Percentiles rank a stretch among this genome's conserved stretches.
phyloP scores from a whole-genome alignment of 140 eudicot genomes.

The Cichorium intybus region DNA sequence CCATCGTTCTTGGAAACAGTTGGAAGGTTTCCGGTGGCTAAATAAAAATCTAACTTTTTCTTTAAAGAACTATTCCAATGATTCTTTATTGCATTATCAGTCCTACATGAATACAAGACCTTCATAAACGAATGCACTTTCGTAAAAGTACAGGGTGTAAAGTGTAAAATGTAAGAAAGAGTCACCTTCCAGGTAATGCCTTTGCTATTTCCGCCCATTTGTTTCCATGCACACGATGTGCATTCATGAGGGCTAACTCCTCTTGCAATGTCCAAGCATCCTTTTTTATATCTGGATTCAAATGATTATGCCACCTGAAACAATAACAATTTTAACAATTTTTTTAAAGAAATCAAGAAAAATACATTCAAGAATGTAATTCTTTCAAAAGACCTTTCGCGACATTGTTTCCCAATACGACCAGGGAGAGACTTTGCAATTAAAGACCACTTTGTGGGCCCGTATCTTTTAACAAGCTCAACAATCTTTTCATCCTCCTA shows the following conservation, averaged over 20 bases:
- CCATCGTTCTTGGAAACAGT: constrained; percentile 50
- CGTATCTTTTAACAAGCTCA: constrained; percentile 72
- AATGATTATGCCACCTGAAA: constrained; percentile 97
- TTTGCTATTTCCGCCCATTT: constrained; percentile 99
- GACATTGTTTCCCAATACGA: constrained; percentile 97
- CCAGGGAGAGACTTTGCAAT: constrained; percentile 95
- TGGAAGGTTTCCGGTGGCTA: constrained; percentile 87
- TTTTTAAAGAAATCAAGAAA: neutral
- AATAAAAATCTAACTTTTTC: constrained; percentile 79
- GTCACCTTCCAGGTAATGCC: constrained; percentile 81
- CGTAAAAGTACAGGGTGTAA: neutral
- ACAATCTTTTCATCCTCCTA: constrained; percentile 90
- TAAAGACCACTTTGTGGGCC: constrained; percentile 93
- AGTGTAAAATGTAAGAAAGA: neutral
- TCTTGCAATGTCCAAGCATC: constrained; percentile 94
- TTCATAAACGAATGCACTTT: neutral
- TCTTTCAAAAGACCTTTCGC: constrained; percentile 68
- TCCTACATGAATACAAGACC: constrained; percentile 44
- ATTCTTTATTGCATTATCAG: constrained; percentile 94
- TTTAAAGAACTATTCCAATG: constrained; percentile 98
- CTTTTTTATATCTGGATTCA: constrained; percentile 81
- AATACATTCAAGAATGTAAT: neutral
- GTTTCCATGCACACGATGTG: constrained; percentile 81
- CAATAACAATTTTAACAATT: neutral
- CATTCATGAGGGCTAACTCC: constrained; percentile 79